These are phyloP conservation scores for Paecilomyces variotii DNA, from an alignment of 2,329 filamentous ascomycete genomes.

Conservation along the genomic window DNA sequence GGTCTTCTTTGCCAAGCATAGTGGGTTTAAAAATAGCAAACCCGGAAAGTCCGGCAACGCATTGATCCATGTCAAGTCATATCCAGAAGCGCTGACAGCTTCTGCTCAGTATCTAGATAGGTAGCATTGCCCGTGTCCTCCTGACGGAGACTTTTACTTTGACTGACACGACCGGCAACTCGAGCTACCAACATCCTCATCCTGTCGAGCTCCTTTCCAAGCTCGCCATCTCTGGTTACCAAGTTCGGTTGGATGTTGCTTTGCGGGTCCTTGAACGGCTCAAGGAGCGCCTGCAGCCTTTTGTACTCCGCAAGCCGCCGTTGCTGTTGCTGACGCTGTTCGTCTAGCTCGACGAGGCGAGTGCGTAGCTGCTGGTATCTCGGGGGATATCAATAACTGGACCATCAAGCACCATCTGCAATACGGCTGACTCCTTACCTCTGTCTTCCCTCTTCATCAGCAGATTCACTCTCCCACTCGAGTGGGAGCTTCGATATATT, in stretches of 20 bases:
- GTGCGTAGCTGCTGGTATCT: constrained; percentile 36
- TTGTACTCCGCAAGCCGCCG: constrained; percentile 41
- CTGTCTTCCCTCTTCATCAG: constrained; percentile 22
- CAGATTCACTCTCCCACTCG: constrained; percentile 24
- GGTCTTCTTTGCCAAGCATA: background rate
- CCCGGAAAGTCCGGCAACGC: background rate
- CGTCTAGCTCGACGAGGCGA: constrained; percentile 39
- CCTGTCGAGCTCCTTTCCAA: constrained; percentile 43
- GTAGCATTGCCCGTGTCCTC: constrained; percentile 8
- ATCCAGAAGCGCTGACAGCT: constrained; percentile 30
- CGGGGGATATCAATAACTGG: constrained; percentile 15
- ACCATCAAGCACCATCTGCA: constrained; percentile 5
- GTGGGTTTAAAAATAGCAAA: background rate
- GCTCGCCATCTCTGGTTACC: constrained; percentile 43
- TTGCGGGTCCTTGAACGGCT: constrained; percentile 43
- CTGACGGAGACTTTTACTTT: constrained; percentile 14
- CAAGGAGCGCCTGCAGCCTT: constrained; percentile 38
- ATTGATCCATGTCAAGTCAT: constrained; percentile 20
- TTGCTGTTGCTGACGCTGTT: constrained; percentile 37
- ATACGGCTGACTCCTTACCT: constrained; percentile 17
- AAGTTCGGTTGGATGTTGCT: constrained; percentile 48
- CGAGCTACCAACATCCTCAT: constrained; percentile 41
- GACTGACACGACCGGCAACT: constrained; percentile 30
- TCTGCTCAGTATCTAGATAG: constrained; percentile 22
- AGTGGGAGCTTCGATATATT: constrained; percentile 31